These are phyloP conservation scores for Russula dissimulans DNA, from an alignment of 768 basidiomycete species.

Conservation along the genomic window DNA sequence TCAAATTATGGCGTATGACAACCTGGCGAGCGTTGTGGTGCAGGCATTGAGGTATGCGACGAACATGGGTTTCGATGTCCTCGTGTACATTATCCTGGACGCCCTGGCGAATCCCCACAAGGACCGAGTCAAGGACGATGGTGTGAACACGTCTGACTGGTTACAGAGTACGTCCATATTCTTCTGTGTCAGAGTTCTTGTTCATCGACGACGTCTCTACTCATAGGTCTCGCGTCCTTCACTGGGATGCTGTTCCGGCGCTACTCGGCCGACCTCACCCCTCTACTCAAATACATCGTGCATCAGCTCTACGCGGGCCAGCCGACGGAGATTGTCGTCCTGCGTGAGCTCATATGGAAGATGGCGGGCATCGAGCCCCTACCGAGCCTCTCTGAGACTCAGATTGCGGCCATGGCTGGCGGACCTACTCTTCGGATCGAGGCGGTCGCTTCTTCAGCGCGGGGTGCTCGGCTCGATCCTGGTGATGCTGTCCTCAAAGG, in stretches of 20 bases:
- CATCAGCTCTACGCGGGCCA: constrained; percentile 81
- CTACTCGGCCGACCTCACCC: constrained; percentile 74
- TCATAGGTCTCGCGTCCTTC: constrained; percentile 80
- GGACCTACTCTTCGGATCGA: constrained; percentile 83
- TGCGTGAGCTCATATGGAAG: constrained; percentile 89
- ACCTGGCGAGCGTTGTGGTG: constrained; percentile 81
- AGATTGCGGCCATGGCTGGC: constrained; percentile 85
- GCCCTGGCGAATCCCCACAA: constrained; percentile 77
- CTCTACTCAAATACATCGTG: constrained; percentile 81
- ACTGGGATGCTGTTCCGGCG: constrained; percentile 86
- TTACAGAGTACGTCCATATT: constrained; percentile 64
- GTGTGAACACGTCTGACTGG: constrained; percentile 87
- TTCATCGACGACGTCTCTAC: constrained; percentile 12
- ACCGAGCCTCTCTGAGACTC: constrained; percentile 79
- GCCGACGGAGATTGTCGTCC: constrained; percentile 79
- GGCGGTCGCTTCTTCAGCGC: constrained; percentile 69
- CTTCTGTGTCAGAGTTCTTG: neutral
- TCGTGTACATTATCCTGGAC: constrained; percentile 81
- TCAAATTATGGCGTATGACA: constrained; percentile 96
- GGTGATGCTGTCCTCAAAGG: constrained; percentile 55
- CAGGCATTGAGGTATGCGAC: constrained; percentile 84
- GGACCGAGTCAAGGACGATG: constrained; percentile 81
- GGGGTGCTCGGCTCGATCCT: constrained; percentile 66
- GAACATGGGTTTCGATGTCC: constrained; percentile 88
- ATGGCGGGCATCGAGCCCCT: constrained; percentile 93